Conservation (phyloP, 257 asterid genomes). For the Fraxinus pennsylvanica region DNA sequence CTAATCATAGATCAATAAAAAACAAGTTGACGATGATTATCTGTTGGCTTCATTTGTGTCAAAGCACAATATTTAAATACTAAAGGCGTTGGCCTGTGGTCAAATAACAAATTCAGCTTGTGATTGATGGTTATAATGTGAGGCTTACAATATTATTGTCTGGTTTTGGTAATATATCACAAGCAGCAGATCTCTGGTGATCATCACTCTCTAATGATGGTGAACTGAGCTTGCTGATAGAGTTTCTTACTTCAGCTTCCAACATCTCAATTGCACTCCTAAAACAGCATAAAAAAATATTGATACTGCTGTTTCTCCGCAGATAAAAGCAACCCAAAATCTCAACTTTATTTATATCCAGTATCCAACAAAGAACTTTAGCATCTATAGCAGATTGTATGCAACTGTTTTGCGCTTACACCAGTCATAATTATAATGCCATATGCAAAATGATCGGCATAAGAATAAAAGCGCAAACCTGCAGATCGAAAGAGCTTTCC, state of each 20-base stretch:
- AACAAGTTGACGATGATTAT: not conserved
- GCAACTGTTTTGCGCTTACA: slow-evolving; percentile 1
- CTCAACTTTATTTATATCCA: not conserved
- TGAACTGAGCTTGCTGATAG: slow-evolving; percentile 33
- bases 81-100: not conserved
- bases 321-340: slow-evolving; percentile 15
- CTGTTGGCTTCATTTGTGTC: not conserved
- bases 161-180: slow-evolving; percentile 34
- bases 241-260: slow-evolving; percentile 66
- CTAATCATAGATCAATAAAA: not conserved
- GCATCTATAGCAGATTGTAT: not conserved
- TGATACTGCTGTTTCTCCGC: slow-evolving; percentile 21
- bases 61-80: not conserved
- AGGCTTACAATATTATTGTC: slow-evolving; percentile 50
- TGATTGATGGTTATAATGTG: not conserved
- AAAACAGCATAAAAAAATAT: slow-evolving; percentile 20
- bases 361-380: slow-evolving; percentile 16
- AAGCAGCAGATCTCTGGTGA: slow-evolving; percentile 44
- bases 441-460: slow-evolving; percentile 17
- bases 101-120: slow-evolving; percentile 8
- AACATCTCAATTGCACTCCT: slow-evolving; percentile 89
- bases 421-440: not conserved
- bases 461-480: slow-evolving; percentile 50
- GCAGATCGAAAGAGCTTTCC: slow-evolving; percentile 92
- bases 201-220: slow-evolving; percentile 37